phyloP scores from a whole-genome alignment of 164 flowering plant genomes.

The Platanus orientalis region DNA sequence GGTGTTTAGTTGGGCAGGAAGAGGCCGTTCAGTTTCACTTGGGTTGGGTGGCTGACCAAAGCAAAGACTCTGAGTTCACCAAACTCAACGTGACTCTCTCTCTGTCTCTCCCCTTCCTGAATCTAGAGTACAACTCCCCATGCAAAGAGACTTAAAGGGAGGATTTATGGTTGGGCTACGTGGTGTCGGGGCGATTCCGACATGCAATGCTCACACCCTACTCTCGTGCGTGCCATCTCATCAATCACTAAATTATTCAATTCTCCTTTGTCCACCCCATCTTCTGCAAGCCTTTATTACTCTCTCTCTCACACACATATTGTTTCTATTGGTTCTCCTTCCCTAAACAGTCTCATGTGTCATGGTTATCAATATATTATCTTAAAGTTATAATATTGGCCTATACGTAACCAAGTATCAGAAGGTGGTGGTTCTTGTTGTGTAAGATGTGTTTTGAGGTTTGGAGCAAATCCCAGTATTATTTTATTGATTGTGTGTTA shows the following conservation, averaged over 20 bases:
- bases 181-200: slow-evolving; percentile 36
- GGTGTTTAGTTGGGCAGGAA: slow-evolving; percentile 9
- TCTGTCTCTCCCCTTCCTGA: background rate
- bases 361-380: too few species aligned
- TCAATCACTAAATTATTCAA: slow-evolving; percentile 24
- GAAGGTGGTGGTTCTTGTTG: too few species aligned
- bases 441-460: too few species aligned
- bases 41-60: slow-evolving; percentile 13
- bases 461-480: too few species aligned
- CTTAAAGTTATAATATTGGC: too few species aligned
- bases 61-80: too few species aligned
- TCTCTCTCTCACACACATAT: too few species aligned
- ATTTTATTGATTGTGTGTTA: too few species aligned
- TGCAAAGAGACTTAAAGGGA: slow-evolving; percentile 17
- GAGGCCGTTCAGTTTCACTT: slow-evolving; percentile 4
- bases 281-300: too few species aligned
- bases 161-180: slow-evolving; percentile 17
- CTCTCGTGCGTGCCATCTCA: slow-evolving; percentile 28
- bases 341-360: background rate
- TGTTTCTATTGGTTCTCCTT: background rate
- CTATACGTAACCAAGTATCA: too few species aligned
- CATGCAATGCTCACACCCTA: slow-evolving; percentile 18
- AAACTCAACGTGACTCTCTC: slow-evolving; percentile 8
- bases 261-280: slow-evolving; percentile 24
- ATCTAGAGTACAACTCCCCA: slow-evolving; percentile 23